Conservation (phyloP, 2,329 filamentous ascomycete genomes). For the Penicillium brevicompactum region DNA sequence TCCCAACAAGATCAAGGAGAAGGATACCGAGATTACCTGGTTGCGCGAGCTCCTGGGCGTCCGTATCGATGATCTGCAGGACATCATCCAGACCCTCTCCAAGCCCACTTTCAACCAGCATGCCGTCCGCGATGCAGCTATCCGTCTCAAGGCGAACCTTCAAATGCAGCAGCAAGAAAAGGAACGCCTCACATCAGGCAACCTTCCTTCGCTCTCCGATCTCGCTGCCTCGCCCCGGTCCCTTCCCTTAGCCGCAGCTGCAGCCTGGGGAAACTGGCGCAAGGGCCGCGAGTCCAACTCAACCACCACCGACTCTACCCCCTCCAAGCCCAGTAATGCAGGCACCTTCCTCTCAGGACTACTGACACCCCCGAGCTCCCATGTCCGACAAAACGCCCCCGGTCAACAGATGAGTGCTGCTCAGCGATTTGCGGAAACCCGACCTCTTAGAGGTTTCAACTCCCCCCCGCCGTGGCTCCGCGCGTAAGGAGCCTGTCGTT, state of each 20-base stretch:
- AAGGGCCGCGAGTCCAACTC: conserved; percentile 61
- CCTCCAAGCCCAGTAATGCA: conserved; percentile 60
- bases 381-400: conserved; percentile 63
- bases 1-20: conserved; percentile 80
- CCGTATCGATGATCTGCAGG: conserved; percentile 85
- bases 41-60: conserved; percentile 90
- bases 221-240: conserved; percentile 77
- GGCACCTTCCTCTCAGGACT: conserved; percentile 74
- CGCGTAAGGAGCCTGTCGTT: conserved; percentile 32
- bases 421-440: conserved; percentile 36
- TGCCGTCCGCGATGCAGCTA: conserved; percentile 83
- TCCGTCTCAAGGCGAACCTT: conserved; percentile 88
- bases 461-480: conserved; percentile 33
- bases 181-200: conserved; percentile 74
- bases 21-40: conserved; percentile 93
- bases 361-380: conserved; percentile 84
- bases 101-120: conserved; percentile 75
- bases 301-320: conserved; percentile 51
- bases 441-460: conserved; percentile 36
- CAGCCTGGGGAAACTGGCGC: conserved; percentile 96
- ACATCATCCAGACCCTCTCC: conserved; percentile 80
- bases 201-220: conserved; percentile 74
- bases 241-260: conserved; percentile 81
- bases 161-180: conserved; percentile 98
- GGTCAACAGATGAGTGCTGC: conserved; percentile 38